These are phyloP conservation scores for Aquilaria yunnanensis DNA, from an alignment of 345 rosid genomes.

Conservation along the genomic window DNA sequence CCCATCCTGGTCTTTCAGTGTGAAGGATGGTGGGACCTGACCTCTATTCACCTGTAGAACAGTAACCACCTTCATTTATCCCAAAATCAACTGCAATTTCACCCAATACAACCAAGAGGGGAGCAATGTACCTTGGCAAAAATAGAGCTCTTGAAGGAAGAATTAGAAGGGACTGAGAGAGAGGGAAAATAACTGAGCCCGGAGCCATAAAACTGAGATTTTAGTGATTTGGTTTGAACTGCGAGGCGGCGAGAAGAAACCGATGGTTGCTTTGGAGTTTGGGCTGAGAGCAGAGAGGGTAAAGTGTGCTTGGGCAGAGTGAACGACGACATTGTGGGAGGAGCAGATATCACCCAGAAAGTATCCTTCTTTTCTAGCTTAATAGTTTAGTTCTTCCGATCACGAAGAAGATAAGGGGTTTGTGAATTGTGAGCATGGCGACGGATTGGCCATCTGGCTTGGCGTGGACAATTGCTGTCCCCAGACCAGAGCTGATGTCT, in stretches of 20 bases:
- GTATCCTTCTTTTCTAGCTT: background rate
- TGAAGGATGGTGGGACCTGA: conserved; percentile 67
- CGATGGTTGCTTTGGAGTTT: conserved; percentile 23
- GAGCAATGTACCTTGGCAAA: conserved; percentile 77
- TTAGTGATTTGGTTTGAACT: conserved; percentile 36
- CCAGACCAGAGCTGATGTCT: conserved; percentile 10
- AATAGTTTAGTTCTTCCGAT: background rate
- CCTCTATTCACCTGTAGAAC: conserved; percentile 66
- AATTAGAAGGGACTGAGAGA: conserved; percentile 26
- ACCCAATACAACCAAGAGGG: background rate
- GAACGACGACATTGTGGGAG: conserved; percentile 39
- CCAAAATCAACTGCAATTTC: background rate
- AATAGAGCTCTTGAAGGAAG: conserved; percentile 32
- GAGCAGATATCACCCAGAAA: background rate
- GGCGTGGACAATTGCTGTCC: conserved; percentile 44
- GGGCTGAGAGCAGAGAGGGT: conserved; percentile 25
- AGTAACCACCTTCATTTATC: conserved; percentile 2
- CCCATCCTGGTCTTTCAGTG: conserved; percentile 90
- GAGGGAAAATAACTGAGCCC: conserved; percentile 39
- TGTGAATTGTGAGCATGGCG: conserved; percentile 11
- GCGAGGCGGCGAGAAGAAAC: conserved; percentile 25
- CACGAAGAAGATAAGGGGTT: conserved; percentile 20
- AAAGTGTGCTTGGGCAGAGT: conserved; percentile 31
- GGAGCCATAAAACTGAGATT: conserved; percentile 67
- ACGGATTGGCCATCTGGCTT: conserved; percentile 9